phyloP scores from a whole-genome alignment of 2,329 filamentous ascomycete species.

The Fusarium anguioides region DNA sequence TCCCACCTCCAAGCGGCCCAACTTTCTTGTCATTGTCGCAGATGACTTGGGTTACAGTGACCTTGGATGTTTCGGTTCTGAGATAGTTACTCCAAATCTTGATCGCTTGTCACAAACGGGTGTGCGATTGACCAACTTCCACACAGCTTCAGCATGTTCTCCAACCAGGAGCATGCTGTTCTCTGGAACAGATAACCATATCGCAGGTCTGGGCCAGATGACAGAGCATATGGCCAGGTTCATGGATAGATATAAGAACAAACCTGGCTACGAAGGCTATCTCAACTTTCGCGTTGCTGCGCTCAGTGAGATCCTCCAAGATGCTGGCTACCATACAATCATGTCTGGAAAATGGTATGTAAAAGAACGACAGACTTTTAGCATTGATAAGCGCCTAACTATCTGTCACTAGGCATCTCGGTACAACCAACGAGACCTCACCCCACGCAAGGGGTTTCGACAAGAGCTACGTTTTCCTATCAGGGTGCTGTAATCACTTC shows the following conservation, averaged over 20 bases:
- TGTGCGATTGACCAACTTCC: conserved; percentile 67
- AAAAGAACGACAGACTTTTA: background rate
- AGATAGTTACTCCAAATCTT: conserved; percentile 67
- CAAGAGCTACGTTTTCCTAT: conserved; percentile 55
- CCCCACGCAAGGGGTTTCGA: conserved; percentile 52
- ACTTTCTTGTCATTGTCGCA: conserved; percentile 46
- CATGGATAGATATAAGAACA: background rate
- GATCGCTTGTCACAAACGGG: conserved; percentile 61
- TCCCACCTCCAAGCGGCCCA: conserved; percentile 41
- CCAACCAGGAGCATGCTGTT: conserved; percentile 69
- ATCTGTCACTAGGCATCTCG: conserved; percentile 25
- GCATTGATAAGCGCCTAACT: background rate
- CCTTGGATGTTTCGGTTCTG: conserved; percentile 59
- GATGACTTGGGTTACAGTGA: conserved; percentile 47
- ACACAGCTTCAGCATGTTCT: conserved; percentile 68
- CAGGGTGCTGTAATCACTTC: conserved; percentile 64
- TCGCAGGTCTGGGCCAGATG: conserved; percentile 64
- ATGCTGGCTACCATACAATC: conserved; percentile 6
- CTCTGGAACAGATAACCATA: conserved; percentile 68
- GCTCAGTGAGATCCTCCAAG: conserved; percentile 4
- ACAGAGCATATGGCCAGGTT: conserved; percentile 52
- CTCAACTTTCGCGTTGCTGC: conserved; percentile 9
- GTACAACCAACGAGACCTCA: conserved; percentile 16
- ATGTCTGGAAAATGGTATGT: conserved; percentile 19
- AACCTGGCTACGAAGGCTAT: conserved; percentile 5